Conservation (phyloP, 768 basidiomycete species). For the Pilatotrama ljubarskyi region DNA sequence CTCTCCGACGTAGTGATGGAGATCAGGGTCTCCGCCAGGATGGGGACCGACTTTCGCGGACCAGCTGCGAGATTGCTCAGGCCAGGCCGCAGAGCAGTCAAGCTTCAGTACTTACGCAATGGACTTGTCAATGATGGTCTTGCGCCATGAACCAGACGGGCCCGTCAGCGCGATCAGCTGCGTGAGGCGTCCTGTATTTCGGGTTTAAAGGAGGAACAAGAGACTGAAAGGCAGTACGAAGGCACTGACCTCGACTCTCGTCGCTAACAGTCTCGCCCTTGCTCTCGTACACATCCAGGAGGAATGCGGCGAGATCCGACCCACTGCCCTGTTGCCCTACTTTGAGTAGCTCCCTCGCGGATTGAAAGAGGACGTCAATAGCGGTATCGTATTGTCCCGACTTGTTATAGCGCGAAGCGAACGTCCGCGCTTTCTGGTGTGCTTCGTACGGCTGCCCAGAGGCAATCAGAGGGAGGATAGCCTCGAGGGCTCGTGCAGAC, state of each 20-base stretch:
- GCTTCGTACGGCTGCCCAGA: constrained; percentile 83
- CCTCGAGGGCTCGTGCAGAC: constrained; percentile 68
- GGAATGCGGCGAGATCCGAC: constrained; percentile 75
- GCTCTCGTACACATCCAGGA: constrained; percentile 82
- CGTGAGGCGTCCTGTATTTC: constrained; percentile 72
- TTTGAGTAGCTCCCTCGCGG: constrained; percentile 86
- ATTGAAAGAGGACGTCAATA: constrained; percentile 91
- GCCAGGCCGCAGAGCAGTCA: background rate
- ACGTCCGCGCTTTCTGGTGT: constrained; percentile 95
- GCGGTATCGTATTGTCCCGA: constrained; percentile 81
- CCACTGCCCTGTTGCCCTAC: constrained; percentile 87
- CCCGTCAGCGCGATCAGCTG: constrained; percentile 90
- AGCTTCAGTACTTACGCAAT: constrained; percentile 63
- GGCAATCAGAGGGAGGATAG: constrained; percentile 72
- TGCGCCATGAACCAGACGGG: constrained; percentile 80
- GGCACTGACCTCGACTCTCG: constrained; percentile 68
- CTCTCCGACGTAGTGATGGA: constrained; percentile 91
- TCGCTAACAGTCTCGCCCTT: constrained; percentile 73
- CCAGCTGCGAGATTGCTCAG: constrained; percentile 61
- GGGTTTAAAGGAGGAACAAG: background rate
- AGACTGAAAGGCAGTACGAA: background rate
- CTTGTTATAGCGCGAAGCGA: constrained; percentile 85
- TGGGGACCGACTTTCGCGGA: constrained; percentile 73
- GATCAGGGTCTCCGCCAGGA: constrained; percentile 83
- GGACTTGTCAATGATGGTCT: constrained; percentile 82